A percentile compares a stretch with the other conserved stretches of the same genome.
Evolutionary conservation across 257 asterid species (phyloP).

Genomic region (Capsicum rhomboideum): DNA sequence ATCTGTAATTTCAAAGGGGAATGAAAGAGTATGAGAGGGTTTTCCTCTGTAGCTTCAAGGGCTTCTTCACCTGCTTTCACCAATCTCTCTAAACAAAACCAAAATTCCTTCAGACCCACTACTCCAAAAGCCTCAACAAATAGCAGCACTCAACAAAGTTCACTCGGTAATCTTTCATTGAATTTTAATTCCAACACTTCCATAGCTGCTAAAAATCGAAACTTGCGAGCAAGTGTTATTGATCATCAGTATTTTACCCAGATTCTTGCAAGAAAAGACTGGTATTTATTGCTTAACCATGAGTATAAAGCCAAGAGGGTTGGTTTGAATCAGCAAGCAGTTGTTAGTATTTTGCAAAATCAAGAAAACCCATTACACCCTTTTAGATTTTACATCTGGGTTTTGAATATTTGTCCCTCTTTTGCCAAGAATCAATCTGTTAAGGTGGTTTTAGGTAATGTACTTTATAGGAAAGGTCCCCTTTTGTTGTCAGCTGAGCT

Average conservation of each 20-base stretch:
- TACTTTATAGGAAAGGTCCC: constrained; percentile 66
- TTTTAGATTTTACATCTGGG: constrained; percentile 74
- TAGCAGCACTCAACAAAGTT: constrained; percentile 4
- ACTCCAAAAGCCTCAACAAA: constrained; percentile 2
- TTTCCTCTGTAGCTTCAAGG: constrained; percentile 59
- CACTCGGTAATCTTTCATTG: constrained; percentile 31
- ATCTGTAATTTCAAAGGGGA: background rate
- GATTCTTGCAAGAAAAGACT: constrained; percentile 65
- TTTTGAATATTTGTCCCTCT: constrained; percentile 26
- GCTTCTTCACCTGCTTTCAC: constrained; percentile 28
- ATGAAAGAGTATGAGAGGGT: constrained; percentile 46
- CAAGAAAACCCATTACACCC: constrained; percentile 54
- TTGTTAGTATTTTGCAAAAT: constrained; percentile 67
- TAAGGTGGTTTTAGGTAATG: constrained; percentile 50
- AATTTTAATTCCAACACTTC: constrained; percentile 16
- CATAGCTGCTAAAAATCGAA: constrained; percentile 16
- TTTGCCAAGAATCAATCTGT: constrained; percentile 48
- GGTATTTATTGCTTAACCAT: constrained; percentile 65
- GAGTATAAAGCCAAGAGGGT: constrained; percentile 45
- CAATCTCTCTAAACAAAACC: constrained; percentile 11
- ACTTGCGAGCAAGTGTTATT: constrained; percentile 20
- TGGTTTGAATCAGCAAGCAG: constrained; percentile 29
- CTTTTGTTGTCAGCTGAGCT: constrained; percentile 65
- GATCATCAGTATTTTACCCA: constrained; percentile 47
- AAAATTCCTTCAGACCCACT: constrained; percentile 12